phyloP scores from a whole-genome alignment of 306 rosid genomes.

The Lablab purpureus region DNA sequence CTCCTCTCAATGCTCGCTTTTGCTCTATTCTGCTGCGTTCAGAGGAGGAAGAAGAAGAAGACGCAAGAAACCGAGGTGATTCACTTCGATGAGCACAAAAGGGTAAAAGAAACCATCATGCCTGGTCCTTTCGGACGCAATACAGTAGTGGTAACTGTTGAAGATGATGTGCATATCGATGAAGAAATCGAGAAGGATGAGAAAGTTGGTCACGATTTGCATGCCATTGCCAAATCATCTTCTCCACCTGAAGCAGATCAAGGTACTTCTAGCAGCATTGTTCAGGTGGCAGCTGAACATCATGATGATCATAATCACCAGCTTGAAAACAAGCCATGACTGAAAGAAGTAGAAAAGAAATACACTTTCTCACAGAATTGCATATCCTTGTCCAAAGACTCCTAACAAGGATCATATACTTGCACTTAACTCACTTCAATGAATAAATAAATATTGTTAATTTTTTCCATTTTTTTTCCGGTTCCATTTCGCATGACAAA shows the following conservation, averaged over 20 bases:
- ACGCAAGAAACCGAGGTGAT: slow-evolving; percentile 56
- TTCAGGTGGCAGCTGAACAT: slow-evolving; percentile 33
- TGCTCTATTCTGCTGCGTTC: slow-evolving; percentile 60
- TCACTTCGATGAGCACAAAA: slow-evolving; percentile 72
- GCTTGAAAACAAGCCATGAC: slow-evolving; percentile 47
- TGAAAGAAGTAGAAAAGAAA: slow-evolving; percentile 4
- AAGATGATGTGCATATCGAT: slow-evolving; percentile 72
- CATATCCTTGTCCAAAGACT: slow-evolving; percentile 23
- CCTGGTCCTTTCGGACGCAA: slow-evolving; percentile 69
- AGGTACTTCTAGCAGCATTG: slow-evolving; percentile 40
- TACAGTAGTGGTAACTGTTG: slow-evolving; percentile 55
- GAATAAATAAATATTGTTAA: slow-evolving; percentile 32
- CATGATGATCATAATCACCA: slow-evolving; percentile 47
- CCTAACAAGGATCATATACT: background rate
- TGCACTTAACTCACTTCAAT: background rate
- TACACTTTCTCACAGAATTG: no score
- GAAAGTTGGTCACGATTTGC: slow-evolving; percentile 48
- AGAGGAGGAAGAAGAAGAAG: slow-evolving; percentile 62
- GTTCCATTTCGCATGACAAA: background rate
- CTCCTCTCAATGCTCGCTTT: slow-evolving; percentile 69
- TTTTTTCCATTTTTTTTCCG: background rate
- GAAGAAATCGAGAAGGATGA: slow-evolving; percentile 57
- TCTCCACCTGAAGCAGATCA: slow-evolving; percentile 38
- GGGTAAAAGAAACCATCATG: slow-evolving; percentile 56
- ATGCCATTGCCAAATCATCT: slow-evolving; percentile 50